Evolutionary conservation across 805 yeast species (phyloP), one percentile per base, ranked within the genome.

Genomic region (Torulaspora gathmanii): DNA sequence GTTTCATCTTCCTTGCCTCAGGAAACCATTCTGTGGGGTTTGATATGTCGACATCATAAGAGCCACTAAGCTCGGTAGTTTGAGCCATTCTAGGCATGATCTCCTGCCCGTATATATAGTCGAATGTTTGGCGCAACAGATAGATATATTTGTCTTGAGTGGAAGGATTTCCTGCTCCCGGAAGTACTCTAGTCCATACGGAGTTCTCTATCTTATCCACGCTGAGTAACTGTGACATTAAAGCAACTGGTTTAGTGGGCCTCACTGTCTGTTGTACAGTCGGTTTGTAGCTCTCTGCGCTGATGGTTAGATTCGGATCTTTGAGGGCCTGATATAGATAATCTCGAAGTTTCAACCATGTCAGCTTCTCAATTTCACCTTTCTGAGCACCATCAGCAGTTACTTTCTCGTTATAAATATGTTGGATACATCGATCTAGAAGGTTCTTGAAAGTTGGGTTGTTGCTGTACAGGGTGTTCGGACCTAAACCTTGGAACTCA

Each of bases 11-110:
- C 31, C 98, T 72, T 0, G 99, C 95, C 36, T 74, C 79, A 0
- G 98, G 96, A 57, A 74, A 93, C 89, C 95, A 85, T 51, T 80
- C 80, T 8, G 77, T 77, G 0, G 93, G 93, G 50, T 79, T 72
- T 13, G 73, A 61, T 19, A 80, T 66, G 53, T 78, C 80, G 6
- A 70, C 58, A 22, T 55, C 61, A 11, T 52, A 45, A 3, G 45
- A 38, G 7, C 19, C 38, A 15, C 46, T 50, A 8, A 51, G 37
- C 36, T 53, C 50, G 29, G 40, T 46, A 8, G 52, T 44, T 6
- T 51, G 52, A n/a, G 50, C 41, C 38, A 49, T 43, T 28, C 31
- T 40, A 3, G 64, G 63, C 11, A 60, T 29, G 1, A 51, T 51
- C 36, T 64, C 62, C 43, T 63, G 57, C 9, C 50, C 54, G 33